Conservation (phyloP, 2,329 filamentous ascomycete species). For the Trichoderma sp. region DNA sequence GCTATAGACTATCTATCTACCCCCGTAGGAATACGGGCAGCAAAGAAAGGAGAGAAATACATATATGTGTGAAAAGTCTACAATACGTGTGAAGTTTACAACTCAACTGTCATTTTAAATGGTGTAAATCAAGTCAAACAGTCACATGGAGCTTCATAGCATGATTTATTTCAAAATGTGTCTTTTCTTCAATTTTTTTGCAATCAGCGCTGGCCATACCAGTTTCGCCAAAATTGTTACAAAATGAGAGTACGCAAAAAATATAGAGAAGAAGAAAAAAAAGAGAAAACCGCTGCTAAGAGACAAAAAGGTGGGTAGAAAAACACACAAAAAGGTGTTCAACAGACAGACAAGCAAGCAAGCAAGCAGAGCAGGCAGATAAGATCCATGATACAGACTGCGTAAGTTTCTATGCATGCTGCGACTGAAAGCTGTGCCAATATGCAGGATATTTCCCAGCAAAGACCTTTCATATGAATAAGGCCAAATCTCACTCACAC, state of each 20-base stretch:
- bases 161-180: neutral
- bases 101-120: neutral
- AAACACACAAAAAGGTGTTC: neutral
- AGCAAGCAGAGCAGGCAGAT: neutral
- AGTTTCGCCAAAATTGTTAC: neutral
- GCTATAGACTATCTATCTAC: neutral
- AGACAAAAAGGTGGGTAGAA: neutral
- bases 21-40: neutral
- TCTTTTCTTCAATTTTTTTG: conserved; percentile 7
- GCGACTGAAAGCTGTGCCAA: conserved; percentile 10
- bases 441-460: conserved; percentile 6
- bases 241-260: neutral
- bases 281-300: neutral
- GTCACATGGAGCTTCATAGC: neutral
- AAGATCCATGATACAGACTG: neutral
- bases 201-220: neutral
- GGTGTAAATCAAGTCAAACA: neutral
- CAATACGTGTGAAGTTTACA: neutral
- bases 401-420: conserved; percentile 9
- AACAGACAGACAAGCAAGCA: neutral
- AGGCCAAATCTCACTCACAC: neutral
- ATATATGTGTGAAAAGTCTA: neutral
- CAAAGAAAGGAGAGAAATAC: neutral
- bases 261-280: neutral
- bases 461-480: neutral